Base-by-base conservation (phyloP, 768 basidiomycete species). In the Kwoniella europaea region DNA sequence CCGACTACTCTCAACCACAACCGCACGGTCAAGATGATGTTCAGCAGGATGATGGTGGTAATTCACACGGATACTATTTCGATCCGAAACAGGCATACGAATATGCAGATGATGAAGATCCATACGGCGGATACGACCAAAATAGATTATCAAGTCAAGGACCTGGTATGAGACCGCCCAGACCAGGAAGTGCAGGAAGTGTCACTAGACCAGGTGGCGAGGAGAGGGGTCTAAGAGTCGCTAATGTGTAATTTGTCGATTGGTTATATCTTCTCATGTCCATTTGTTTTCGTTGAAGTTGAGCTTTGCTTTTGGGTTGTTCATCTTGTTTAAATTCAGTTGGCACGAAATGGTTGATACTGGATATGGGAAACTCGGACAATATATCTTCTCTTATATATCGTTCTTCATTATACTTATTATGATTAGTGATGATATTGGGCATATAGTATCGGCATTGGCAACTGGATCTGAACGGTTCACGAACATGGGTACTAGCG, bases 111-210 rank as follows among this genome's bases (percentile, higher is more conserved):
- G 78, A 75, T 5, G 76, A 78, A n/a, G 76, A 77, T 54, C 50
- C 73, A 12, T 76, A 76, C 60, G 76, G 70, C 5, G 72, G 73
- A 15, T 77, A 77, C 63, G 76, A 77, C 24, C 65, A 73, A n/a
- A 60, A 71, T 7, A 61, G 68, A 22, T n/a, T 27, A 0, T 65
- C 35, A 41, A 54, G 63, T 20, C 66, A 70, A 20, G 44, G 44
- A n/a, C 43, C 46, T 41, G 67, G 22, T 52, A 35, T 71, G 72
- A 54, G 63, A 65, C 58, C 66, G 73, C 44, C 42, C 69, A 44
- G 79, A 67, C 65, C 65, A n/a, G 65, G 68, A 57, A 77, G 76
- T 41, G 75, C 74, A 61, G 79, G 79, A 5, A 77, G 76, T 60
- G 73, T 80, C 22, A 73, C 75, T 13, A n/a, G 42, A 46, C 35